These are phyloP conservation scores for Rhododendron ferrugineum DNA, from an alignment of 148 eudicot genomes.

Conservation along the genomic window DNA sequence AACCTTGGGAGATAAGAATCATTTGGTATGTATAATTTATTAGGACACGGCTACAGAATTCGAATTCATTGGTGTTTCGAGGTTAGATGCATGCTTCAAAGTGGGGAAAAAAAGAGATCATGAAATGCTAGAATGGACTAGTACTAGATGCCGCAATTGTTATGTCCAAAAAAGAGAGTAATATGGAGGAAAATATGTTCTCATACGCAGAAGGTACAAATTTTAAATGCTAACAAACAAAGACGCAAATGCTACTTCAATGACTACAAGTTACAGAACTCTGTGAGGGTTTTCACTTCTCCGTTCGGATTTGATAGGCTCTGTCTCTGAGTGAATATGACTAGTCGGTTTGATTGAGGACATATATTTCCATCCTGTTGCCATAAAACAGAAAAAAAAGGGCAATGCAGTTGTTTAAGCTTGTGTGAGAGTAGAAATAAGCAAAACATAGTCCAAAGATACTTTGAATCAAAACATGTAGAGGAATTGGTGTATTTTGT, in stretches of 20 bases:
- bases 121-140: background rate
- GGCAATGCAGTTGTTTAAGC: background rate
- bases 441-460: background rate
- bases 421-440: background rate
- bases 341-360: background rate
- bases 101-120: background rate
- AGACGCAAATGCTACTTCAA: background rate
- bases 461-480: background rate
- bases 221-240: background rate
- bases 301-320: background rate
- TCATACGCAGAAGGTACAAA: background rate
- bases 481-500: too few species aligned
- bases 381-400: background rate
- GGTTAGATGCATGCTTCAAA: background rate
- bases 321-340: background rate
- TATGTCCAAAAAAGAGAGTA: background rate
- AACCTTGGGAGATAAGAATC: too few species aligned
- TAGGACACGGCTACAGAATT: background rate
- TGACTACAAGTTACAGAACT: background rate
- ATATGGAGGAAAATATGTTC: background rate
- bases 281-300: background rate
- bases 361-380: background rate
- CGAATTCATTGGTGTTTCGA: background rate
- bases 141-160: background rate
- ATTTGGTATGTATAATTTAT: too few species aligned